Evolutionary conservation across 2,329 filamentous ascomycete species (phyloP).

Genomic region (Pseudogymnoascus sp.): DNA sequence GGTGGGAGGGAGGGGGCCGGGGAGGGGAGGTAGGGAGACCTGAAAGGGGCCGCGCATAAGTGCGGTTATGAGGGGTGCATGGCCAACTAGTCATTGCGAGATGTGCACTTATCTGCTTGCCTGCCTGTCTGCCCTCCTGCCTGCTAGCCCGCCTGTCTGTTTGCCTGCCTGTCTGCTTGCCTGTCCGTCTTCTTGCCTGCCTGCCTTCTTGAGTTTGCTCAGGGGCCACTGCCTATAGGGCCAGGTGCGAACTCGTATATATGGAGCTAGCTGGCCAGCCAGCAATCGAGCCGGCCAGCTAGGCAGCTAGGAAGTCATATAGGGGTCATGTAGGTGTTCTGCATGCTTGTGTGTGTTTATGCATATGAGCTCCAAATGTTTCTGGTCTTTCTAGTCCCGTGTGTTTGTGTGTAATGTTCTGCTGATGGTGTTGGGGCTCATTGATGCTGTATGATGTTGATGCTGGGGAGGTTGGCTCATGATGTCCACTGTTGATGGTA

Average conservation of each 20-base stretch:
- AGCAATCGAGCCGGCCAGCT: neutral
- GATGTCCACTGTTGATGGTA: neutral
- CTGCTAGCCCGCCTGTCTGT: neutral
- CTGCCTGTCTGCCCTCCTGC: neutral
- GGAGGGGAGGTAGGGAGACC: neutral
- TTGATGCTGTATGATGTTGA: neutral
- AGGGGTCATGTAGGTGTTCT: neutral
- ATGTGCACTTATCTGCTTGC: neutral
- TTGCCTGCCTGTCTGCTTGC: neutral
- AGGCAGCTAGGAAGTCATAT: neutral
- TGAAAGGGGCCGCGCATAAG: neutral
- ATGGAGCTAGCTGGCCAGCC: neutral
- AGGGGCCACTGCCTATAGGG: neutral
- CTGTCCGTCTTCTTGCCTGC: neutral
- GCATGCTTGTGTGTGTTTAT: conserved; percentile 1
- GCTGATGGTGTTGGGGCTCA: neutral
- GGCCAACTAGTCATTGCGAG: neutral
- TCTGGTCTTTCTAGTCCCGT: neutral
- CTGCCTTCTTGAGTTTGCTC: neutral
- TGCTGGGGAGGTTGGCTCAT: neutral
- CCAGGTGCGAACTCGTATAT: neutral
- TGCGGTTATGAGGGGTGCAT: neutral
- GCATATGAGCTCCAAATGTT: neutral
- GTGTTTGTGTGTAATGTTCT: neutral
- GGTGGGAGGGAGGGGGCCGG: neutral